These are phyloP conservation scores for Lactarius hatsudake DNA, from an alignment of 768 basidiomycete genomes.

Conservation along the genomic window DNA sequence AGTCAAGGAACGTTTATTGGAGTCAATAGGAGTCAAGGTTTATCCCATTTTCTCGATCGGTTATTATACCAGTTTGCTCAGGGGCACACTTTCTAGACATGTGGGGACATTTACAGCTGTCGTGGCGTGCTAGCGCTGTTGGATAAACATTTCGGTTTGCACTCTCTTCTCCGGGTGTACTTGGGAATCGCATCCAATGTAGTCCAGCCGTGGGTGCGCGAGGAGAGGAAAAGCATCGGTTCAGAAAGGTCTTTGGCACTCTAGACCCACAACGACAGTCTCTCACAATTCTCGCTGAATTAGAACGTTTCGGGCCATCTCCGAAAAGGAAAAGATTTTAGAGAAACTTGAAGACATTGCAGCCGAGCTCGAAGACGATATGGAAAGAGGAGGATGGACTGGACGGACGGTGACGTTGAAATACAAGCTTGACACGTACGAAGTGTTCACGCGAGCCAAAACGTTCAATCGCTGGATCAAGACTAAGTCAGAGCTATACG, in stretches of 20 bases:
- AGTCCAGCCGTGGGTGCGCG: slow-evolving; percentile 71
- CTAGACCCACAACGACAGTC: neutral
- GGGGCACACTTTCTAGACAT: slow-evolving; percentile 50
- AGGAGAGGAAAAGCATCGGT: slow-evolving; percentile 90
- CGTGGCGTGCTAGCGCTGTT: slow-evolving; percentile 74
- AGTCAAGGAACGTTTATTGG: slow-evolving; percentile 84
- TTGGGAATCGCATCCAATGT: slow-evolving; percentile 85
- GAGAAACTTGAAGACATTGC: slow-evolving; percentile 80
- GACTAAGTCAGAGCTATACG: slow-evolving; percentile 70
- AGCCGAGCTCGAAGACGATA: slow-evolving; percentile 75
- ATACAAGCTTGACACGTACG: slow-evolving; percentile 88
- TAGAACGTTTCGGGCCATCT: slow-evolving; percentile 75
- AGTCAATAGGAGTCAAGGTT: slow-evolving; percentile 85
- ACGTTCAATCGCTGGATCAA: slow-evolving; percentile 75
- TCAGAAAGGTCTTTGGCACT: slow-evolving; percentile 62
- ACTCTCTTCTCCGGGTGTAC: slow-evolving; percentile 72
- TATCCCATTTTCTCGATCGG: slow-evolving; percentile 14
- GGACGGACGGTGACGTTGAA: slow-evolving; percentile 90
- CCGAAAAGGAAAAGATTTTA: slow-evolving; percentile 63
- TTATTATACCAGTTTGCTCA: neutral
- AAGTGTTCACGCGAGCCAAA: slow-evolving; percentile 83
- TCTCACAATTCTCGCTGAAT: slow-evolving; percentile 1
- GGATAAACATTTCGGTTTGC: slow-evolving; percentile 83
- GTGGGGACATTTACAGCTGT: slow-evolving; percentile 82
- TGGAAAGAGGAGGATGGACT: slow-evolving; percentile 75